Conservation (phyloP, 345 rosid species). For the Diplotaxis tenuifolia region DNA sequence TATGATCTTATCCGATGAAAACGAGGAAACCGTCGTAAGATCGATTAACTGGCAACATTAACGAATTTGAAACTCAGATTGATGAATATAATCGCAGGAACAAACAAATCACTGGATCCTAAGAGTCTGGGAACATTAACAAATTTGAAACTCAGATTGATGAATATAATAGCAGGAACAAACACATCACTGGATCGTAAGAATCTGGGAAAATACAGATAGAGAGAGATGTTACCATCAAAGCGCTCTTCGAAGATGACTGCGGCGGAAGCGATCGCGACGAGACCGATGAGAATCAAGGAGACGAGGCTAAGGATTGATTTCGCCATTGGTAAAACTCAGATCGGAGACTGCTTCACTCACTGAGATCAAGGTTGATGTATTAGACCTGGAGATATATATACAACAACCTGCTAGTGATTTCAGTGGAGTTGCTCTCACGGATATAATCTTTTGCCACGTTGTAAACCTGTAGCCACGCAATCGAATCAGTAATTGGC, state of each 20-base stretch:
- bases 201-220: background rate
- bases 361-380: background rate
- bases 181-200: background rate
- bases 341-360: constrained; percentile 26
- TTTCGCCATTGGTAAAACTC: constrained; percentile 46
- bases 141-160: background rate
- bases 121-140: background rate
- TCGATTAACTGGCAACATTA: too few relatives aligned
- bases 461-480: constrained; percentile 13
- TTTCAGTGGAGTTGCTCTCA: background rate
- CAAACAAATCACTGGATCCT: background rate
- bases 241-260: constrained; percentile 93
- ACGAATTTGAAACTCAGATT: background rate
- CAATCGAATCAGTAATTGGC: constrained; percentile 3
- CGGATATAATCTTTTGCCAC: constrained; percentile 3
- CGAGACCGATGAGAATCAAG: constrained; percentile 39
- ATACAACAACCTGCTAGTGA: constrained; percentile 20
- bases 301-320: constrained; percentile 35
- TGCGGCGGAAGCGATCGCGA: constrained; percentile 55
- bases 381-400: constrained; percentile 21
- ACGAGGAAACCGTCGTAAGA: constrained; percentile 11
- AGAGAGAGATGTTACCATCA: constrained; percentile 50
- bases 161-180: background rate
- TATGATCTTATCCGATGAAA: constrained; percentile 2
- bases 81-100: background rate